Conservation (phyloP, 257 asterid genomes). For the Knoxia roxburghii region DNA sequence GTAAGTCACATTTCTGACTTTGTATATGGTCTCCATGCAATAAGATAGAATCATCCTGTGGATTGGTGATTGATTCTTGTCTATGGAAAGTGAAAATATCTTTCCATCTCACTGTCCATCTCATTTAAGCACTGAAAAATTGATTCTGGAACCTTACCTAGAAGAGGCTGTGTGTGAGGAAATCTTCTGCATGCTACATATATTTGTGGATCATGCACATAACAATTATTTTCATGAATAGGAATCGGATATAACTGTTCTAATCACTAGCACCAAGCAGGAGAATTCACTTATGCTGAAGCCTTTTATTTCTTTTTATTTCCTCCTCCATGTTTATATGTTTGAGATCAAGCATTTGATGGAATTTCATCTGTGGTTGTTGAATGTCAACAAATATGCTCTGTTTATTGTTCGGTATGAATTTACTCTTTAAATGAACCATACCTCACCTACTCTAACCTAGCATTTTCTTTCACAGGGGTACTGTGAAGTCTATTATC, state of each 20-base stretch:
- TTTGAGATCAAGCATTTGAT: background rate
- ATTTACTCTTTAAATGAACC: background rate
- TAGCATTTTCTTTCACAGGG: constrained; percentile 40
- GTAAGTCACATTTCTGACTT: constrained; percentile 32
- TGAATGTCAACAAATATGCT: background rate
- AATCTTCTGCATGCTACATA: background rate
- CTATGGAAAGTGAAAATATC: background rate
- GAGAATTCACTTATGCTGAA: background rate
- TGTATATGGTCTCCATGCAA: too few relatives aligned
- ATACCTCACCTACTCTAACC: background rate
- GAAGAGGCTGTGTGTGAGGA: background rate
- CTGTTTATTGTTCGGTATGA: background rate
- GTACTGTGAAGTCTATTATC: constrained; percentile 40
- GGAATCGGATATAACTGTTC: background rate
- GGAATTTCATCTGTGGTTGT: background rate
- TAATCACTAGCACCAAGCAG: background rate
- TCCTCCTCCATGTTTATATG: background rate
- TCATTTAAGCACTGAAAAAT: background rate
- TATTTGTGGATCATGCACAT: background rate
- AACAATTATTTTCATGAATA: too few relatives aligned
- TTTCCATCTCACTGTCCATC: background rate
- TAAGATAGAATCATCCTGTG: background rate
- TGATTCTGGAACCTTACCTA: background rate
- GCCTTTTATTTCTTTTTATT: background rate
- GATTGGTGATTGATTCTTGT: background rate